phyloP scores from a whole-genome alignment of 2,329 filamentous ascomycete species.

The Neopestalotiopsis sp. region DNA sequence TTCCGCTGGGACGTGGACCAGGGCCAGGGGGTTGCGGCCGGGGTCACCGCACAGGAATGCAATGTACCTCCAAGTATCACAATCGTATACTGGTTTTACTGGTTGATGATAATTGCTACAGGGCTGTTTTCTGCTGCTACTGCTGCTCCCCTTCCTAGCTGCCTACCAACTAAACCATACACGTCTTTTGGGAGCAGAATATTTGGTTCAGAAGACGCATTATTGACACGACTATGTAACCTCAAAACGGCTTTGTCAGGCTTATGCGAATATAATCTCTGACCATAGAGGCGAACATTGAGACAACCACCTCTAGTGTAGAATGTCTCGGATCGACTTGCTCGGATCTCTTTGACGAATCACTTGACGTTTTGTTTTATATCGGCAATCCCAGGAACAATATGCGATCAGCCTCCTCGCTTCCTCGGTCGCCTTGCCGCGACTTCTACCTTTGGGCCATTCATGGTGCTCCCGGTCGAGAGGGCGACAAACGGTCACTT shows the following conservation, averaged over 20 bases:
- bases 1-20: conserved; percentile 17
- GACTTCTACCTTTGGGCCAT: not conserved
- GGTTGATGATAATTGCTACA: not conserved
- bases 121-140: not conserved
- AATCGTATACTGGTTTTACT: not conserved
- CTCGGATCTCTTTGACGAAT: not conserved
- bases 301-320: not conserved
- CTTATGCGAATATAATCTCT: not conserved
- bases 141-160: not conserved
- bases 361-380: not conserved
- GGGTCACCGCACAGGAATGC: not conserved
- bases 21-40: not conserved
- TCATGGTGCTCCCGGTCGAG: too few relatives aligned
- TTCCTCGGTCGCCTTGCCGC: not conserved
- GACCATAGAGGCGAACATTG: not conserved
- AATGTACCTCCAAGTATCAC: conserved; percentile 13
- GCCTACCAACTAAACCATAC: not conserved
- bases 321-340: not conserved
- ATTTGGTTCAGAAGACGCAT: not conserved
- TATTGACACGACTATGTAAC: not conserved
- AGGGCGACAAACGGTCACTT: too few relatives aligned
- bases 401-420: not conserved
- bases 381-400: not conserved
- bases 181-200: not conserved
- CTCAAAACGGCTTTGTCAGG: not conserved